A percentile compares a stretch with the other conserved stretches of the same genome.
phyloP scores from a whole-genome alignment of 805 yeast genomes.

The Candida glaebosa region DNA sequence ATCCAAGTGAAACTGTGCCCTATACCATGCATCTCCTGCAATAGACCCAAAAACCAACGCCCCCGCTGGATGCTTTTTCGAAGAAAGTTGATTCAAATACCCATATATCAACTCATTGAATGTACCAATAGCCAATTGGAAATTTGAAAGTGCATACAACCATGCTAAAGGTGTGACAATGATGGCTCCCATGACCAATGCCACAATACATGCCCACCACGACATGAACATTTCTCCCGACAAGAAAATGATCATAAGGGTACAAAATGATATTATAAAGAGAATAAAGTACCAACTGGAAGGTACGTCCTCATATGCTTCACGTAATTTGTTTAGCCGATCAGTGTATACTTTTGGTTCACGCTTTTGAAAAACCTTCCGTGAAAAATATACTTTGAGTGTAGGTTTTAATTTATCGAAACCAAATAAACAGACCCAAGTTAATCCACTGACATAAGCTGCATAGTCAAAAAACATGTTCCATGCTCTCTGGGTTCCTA shows the following conservation, averaged over 20 bases:
- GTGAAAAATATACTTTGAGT: slow-evolving; percentile 10
- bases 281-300: slow-evolving; percentile 37
- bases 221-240: slow-evolving; percentile 37
- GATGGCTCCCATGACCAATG: slow-evolving; percentile 39
- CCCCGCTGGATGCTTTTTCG: slow-evolving; percentile 41
- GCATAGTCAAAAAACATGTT: slow-evolving; percentile 53
- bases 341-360: slow-evolving; percentile 29
- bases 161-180: slow-evolving; percentile 49
- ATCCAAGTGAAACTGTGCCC: slow-evolving; percentile 39
- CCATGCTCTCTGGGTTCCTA: slow-evolving; percentile 49
- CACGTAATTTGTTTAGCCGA: slow-evolving; percentile 39
- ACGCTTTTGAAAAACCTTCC: slow-evolving; percentile 5
- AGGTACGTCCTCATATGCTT: slow-evolving; percentile 42
- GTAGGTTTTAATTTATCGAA: slow-evolving; percentile 21
- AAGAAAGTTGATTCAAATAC: slow-evolving; percentile 33
- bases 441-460: slow-evolving; percentile 46
- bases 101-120: slow-evolving; percentile 51
- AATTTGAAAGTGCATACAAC: slow-evolving; percentile 48
- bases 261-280: slow-evolving; percentile 33
- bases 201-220: slow-evolving; percentile 44
- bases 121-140: slow-evolving; percentile 51
- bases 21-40: slow-evolving; percentile 53
- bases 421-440: slow-evolving; percentile 43
- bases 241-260: slow-evolving; percentile 29
- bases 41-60: slow-evolving; percentile 48